A percentile compares a stretch with the other conserved stretches of the same genome.
Conservation (phyloP, 768 basidiomycete genomes). For the Rickenella mellea region DNA sequence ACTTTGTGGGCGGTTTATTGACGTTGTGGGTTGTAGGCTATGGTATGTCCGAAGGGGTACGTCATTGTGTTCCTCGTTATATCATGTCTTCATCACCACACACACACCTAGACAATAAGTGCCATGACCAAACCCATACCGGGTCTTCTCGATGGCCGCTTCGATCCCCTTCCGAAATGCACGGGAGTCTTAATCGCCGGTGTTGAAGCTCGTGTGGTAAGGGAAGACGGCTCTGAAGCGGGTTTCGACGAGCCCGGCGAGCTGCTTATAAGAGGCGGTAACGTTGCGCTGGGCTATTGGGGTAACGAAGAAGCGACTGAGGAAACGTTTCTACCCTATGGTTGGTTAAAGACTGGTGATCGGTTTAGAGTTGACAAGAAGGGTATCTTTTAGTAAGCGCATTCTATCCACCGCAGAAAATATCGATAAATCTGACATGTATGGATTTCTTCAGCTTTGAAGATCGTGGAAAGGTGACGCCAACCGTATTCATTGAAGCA, state of each 20-base stretch:
- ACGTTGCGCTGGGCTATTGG: conserved; percentile 62
- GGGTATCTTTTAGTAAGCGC: conserved; percentile 59
- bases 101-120: conserved; percentile 39
- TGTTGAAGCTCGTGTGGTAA: conserved; percentile 51
- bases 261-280: conserved; percentile 45
- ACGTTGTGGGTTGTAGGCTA: conserved; percentile 52
- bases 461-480: conserved; percentile 63
- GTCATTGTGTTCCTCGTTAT: conserved; percentile 16
- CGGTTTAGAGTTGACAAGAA: conserved; percentile 50
- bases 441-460: conserved; percentile 38
- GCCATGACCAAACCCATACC: conserved; percentile 33
- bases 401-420: background rate
- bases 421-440: conserved; percentile 5
- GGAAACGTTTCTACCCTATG: conserved; percentile 53
- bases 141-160: conserved; percentile 35
- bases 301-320: conserved; percentile 56
- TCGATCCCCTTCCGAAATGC: conserved; percentile 26
- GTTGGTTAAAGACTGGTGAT: conserved; percentile 75
- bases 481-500: too few species aligned
- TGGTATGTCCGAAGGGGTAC: conserved; percentile 60
- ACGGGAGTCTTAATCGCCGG: conserved; percentile 55
- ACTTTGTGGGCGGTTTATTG: too few species aligned
- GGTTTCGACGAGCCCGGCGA: conserved; percentile 54
- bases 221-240: conserved; percentile 48
- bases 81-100: background rate